Conservation (phyloP, 2,329 filamentous ascomycete genomes). For the Exophiala viscosa region DNA sequence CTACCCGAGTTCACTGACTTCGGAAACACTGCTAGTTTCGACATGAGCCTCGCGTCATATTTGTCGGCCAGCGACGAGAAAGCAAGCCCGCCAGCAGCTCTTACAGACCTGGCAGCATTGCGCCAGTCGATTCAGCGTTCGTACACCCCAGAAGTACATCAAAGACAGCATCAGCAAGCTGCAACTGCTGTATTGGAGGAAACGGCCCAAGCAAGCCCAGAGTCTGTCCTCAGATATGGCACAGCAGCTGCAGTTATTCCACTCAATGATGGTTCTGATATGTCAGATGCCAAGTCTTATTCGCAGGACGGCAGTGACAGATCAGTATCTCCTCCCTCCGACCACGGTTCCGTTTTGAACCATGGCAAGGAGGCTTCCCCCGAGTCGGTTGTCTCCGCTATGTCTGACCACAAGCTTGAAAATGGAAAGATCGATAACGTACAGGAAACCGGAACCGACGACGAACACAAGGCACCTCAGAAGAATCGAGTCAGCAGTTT, state of each 20-base stretch:
- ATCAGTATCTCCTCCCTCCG: slow-evolving; percentile 17
- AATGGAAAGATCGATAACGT: background rate
- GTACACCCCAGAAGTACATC: slow-evolving; percentile 25
- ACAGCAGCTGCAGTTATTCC: slow-evolving; percentile 39
- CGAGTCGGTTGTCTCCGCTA: slow-evolving; percentile 15
- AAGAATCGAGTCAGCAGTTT: slow-evolving; percentile 64
- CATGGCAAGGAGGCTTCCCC: slow-evolving; percentile 16
- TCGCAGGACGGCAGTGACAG: slow-evolving; percentile 34
- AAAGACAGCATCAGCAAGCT: slow-evolving; percentile 29
- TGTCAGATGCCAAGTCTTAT: slow-evolving; percentile 66
- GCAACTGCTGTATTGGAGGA: slow-evolving; percentile 28
- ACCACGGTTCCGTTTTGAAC: slow-evolving; percentile 16
- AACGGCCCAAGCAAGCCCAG: slow-evolving; percentile 67
- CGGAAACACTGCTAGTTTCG: slow-evolving; percentile 49
- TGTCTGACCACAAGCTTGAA: slow-evolving; percentile 9
- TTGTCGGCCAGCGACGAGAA: slow-evolving; percentile 38
- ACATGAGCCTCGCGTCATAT: slow-evolving; percentile 54
- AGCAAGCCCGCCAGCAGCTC: slow-evolving; percentile 23
- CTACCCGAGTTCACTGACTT: slow-evolving; percentile 51
- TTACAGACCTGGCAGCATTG: slow-evolving; percentile 37
- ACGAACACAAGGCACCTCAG: background rate
- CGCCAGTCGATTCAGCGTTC: slow-evolving; percentile 40
- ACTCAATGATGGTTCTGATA: slow-evolving; percentile 40
- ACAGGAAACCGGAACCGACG: background rate
- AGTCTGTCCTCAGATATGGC: slow-evolving; percentile 83